These are phyloP conservation scores for Paxillus rubicundulus DNA, from an alignment of 768 basidiomycete genomes.

Conservation along the genomic window DNA sequence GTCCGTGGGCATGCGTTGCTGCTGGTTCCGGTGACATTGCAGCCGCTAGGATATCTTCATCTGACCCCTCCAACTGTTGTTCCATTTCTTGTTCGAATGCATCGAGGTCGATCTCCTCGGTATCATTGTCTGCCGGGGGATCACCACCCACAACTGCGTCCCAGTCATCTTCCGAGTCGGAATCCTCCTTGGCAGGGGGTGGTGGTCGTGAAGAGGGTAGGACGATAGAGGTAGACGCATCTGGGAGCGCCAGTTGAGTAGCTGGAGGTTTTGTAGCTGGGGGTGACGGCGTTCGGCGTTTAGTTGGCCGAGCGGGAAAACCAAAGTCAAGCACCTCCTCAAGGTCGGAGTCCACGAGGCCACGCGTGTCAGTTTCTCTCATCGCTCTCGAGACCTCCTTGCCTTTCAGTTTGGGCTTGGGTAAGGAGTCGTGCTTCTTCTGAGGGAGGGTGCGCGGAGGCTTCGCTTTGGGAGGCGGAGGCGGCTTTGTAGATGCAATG, in stretches of 20 bases:
- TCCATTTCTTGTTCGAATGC: conserved; percentile 37
- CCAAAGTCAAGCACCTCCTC: conserved; percentile 53
- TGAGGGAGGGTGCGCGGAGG: conserved; percentile 19
- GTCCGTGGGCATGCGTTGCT: conserved; percentile 18
- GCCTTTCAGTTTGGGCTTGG: conserved; percentile 27
- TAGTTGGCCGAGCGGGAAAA: conserved; percentile 39
- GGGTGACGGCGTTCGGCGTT: conserved; percentile 28
- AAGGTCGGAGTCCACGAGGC: conserved; percentile 29
- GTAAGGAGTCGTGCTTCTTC: conserved; percentile 20
- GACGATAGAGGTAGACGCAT: conserved; percentile 28
- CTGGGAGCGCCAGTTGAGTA: conserved; percentile 41
- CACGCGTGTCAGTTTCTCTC: conserved; percentile 13
- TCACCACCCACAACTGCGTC: conserved; percentile 39
- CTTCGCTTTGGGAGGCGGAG: conserved; percentile 35
- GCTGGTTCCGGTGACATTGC: conserved; percentile 39
- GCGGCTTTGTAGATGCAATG: conserved; percentile 18
- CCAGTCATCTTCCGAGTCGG: conserved; percentile 54
- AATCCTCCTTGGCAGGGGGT: conserved; percentile 28
- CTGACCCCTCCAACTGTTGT: conserved; percentile 36
- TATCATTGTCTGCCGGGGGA: conserved; percentile 25
- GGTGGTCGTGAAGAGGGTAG: conserved; percentile 29
- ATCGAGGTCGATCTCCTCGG: conserved; percentile 36
- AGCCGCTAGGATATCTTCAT: conserved; percentile 51
- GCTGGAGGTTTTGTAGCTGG: conserved; percentile 17
- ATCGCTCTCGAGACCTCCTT: conserved; percentile 25